Evolutionary conservation across 164 flowering plant species (phyloP).

Genomic region (Berberis vulgaris): DNA sequence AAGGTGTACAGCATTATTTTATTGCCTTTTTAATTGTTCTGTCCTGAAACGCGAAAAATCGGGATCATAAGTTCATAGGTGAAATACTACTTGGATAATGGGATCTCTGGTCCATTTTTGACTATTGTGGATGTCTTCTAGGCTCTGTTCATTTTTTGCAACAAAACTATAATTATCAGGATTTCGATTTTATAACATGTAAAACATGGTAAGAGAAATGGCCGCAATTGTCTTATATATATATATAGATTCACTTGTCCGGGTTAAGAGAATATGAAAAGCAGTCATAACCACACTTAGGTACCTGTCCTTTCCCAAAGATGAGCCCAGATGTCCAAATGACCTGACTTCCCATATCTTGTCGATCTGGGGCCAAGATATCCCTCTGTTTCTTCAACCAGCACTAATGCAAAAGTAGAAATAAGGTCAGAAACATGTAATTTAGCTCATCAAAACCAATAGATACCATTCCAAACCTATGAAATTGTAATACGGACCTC

Average conservation of each 20-base stretch:
- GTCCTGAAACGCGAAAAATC: no score
- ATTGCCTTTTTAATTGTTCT: no score
- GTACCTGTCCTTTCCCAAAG: slow-evolving; percentile 85
- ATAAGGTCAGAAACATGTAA: background rate
- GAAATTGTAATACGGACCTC: no score
- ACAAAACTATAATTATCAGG: no score
- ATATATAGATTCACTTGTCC: background rate
- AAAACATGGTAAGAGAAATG: no score
- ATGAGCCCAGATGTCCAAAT: slow-evolving; percentile 93
- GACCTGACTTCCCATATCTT: slow-evolving; percentile 36
- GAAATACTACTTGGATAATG: no score
- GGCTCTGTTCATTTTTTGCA: no score
- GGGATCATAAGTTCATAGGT: no score
- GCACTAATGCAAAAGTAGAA: slow-evolving; percentile 39
- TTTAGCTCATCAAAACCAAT: background rate
- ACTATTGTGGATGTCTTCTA: no score
- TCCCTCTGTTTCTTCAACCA: slow-evolving; percentile 98
- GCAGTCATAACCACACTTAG: background rate
- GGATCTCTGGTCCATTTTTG: no score
- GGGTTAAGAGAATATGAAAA: background rate
- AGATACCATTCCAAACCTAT: background rate
- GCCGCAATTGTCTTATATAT: background rate
- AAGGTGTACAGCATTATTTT: no score
- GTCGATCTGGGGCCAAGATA: slow-evolving; percentile 55
- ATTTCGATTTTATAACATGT: no score